phyloP scores from a whole-genome alignment of 176 grass and related monocot genomes.

The Paspalum notatum region DNA sequence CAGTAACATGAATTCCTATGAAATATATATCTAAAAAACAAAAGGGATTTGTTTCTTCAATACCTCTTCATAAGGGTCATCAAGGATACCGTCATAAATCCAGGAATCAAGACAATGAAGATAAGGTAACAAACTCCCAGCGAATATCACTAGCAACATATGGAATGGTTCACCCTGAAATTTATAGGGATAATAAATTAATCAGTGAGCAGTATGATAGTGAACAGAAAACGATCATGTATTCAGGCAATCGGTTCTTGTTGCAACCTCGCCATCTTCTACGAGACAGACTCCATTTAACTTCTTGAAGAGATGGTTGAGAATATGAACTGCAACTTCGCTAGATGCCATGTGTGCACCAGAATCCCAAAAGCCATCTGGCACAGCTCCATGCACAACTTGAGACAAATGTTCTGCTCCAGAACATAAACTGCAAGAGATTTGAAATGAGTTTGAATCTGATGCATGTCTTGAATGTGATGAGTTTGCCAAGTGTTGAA shows the following conservation, averaged over 20 bases:
- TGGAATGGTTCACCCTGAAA: constrained; percentile 75
- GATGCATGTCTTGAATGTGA: no score
- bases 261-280: constrained; percentile 83
- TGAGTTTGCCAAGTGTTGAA: not conserved
- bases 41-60: constrained; percentile 8
- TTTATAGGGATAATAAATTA: constrained; percentile 39
- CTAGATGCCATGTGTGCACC: constrained; percentile 42
- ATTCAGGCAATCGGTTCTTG: constrained; percentile 31
- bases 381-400: constrained; percentile 64
- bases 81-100: constrained; percentile 97
- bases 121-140: constrained; percentile 86
- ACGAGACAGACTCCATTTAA: constrained; percentile 86
- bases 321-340: constrained; percentile 76
- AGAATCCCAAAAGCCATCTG: constrained; percentile 59
- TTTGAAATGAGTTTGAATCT: not conserved
- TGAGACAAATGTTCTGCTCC: constrained; percentile 84
- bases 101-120: constrained; percentile 90
- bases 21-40: constrained; percentile 10
- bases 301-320: constrained; percentile 77
- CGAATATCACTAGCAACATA: constrained; percentile 83
- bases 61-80: constrained; percentile 97
- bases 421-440: constrained; percentile 64
- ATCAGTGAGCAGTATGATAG: constrained; percentile 1
- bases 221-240: constrained; percentile 20
- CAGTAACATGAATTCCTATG: not conserved